phyloP scores from a whole-genome alignment of 768 basidiomycete genomes.

The Lactifluus echinatus region DNA sequence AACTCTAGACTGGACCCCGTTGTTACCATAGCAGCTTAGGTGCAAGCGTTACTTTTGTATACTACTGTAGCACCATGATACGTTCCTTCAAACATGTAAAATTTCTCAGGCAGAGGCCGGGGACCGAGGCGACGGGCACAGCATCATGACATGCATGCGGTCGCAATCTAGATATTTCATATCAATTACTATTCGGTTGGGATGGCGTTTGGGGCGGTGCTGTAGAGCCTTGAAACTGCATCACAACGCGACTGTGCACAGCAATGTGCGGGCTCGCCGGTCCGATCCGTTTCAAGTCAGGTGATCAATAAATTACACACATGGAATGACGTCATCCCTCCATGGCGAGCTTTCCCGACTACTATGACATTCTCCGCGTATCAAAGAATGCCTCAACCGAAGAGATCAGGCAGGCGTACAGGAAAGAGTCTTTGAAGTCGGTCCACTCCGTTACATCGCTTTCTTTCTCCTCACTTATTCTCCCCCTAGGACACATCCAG shows the following conservation, averaged over 20 bases:
- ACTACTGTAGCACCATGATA: constrained; percentile 1
- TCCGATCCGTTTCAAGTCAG: too few species aligned
- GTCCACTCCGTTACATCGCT: constrained; percentile 6
- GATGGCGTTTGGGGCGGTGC: too few species aligned
- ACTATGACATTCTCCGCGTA: constrained; percentile 57
- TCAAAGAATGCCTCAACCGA: constrained; percentile 52
- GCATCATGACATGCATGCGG: too few species aligned
- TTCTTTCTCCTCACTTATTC: constrained; percentile 10
- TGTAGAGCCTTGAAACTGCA: too few species aligned
- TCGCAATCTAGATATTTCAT: too few species aligned
- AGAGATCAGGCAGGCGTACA: constrained; percentile 70
- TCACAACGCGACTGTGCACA: too few species aligned
- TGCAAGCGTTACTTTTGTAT: background rate
- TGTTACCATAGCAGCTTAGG: background rate
- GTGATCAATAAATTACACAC: too few species aligned
- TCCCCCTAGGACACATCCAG: constrained; percentile 71
- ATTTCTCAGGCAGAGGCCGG: background rate
- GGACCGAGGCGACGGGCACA: background rate
- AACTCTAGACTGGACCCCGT: background rate
- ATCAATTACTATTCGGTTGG: too few species aligned
- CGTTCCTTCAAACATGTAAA: background rate
- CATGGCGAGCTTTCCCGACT: constrained; percentile 76
- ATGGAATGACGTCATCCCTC: background rate
- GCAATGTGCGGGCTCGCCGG: too few species aligned
- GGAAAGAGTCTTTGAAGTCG: constrained; percentile 68